These are phyloP conservation scores for Cryptosporidium viatorum DNA, from an alignment of 169 alveolate genomes.

Conservation along the genomic window DNA sequence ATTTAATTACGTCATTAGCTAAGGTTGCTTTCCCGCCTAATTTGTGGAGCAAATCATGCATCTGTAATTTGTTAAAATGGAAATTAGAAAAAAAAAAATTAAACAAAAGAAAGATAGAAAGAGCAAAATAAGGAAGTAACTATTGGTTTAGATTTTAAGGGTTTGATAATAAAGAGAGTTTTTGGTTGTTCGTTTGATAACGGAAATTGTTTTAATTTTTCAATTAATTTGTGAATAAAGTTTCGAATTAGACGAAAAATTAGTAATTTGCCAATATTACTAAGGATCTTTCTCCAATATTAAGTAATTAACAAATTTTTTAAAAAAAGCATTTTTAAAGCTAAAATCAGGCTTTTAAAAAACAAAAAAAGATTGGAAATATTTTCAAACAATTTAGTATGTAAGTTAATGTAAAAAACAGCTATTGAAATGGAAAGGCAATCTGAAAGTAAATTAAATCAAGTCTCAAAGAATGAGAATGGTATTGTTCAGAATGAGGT, in stretches of 20 bases:
- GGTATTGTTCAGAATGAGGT: background rate
- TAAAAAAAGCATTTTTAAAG: too few relatives aligned
- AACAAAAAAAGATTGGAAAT: background rate
- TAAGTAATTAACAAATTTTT: too few relatives aligned
- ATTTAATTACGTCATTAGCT: constrained; percentile 5
- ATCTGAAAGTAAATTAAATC: background rate
- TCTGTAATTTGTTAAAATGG: constrained; percentile 1
- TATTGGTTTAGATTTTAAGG: background rate
- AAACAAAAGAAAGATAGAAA: background rate
- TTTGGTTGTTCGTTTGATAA: background rate
- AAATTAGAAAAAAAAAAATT: background rate
- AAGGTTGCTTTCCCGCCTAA: background rate
- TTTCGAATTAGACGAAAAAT: background rate
- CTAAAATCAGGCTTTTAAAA: background rate
- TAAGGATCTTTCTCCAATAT: background rate
- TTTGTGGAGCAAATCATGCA: constrained; percentile 13
- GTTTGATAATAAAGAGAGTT: too few relatives aligned
- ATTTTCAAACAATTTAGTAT: too few relatives aligned
- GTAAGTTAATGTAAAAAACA: background rate
- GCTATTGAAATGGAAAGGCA: constrained; percentile 1
- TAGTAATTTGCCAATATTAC: background rate
- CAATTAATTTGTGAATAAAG: background rate
- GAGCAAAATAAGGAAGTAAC: background rate
- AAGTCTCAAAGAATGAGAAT: background rate
- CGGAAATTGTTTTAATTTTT: background rate